Conservation (phyloP, 805 yeast genomes). For the Diddensiella santjacobensis region DNA sequence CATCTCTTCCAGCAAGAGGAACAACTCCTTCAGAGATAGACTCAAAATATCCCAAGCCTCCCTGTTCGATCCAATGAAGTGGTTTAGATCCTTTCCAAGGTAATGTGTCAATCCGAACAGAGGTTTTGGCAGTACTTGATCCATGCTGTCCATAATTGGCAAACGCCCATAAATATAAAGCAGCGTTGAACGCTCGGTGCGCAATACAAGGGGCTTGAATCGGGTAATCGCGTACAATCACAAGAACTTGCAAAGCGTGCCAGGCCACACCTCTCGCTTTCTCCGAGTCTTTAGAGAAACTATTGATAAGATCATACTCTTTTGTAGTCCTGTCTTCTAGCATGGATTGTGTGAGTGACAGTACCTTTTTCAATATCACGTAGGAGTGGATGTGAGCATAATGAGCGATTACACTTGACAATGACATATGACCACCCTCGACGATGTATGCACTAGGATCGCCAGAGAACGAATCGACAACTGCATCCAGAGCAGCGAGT, state of each 20-base stretch:
- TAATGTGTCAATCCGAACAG: conserved; percentile 2
- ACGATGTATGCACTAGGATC: conserved; percentile 1
- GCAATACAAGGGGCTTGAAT: conserved; percentile 4
- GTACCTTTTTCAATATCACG: not conserved
- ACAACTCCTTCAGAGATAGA: conserved; percentile 1
- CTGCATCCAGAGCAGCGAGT: conserved; percentile 7
- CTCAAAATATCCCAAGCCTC: conserved; percentile 2
- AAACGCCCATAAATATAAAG: conserved; percentile 7
- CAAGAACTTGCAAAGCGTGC: conserved; percentile 8
- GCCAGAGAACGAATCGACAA: conserved; percentile 5
- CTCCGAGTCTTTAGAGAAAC: not conserved
- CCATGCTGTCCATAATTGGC: conserved; percentile 5
- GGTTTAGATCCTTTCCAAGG: conserved; percentile 7
- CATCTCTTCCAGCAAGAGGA: conserved; percentile 6
- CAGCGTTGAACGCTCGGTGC: conserved; percentile 6
- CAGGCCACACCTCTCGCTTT: conserved; percentile 6
- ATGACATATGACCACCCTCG: conserved; percentile 9
- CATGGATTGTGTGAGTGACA: not conserved
- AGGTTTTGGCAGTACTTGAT: not conserved
- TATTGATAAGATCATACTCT: not conserved
- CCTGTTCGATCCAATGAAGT: conserved; percentile 1
- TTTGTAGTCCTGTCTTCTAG: not conserved
- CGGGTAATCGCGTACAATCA: conserved; percentile 9
- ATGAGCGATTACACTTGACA: conserved; percentile 6
- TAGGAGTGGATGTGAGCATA: conserved; percentile 7